Evolutionary conservation across 306 rosid genomes (phyloP), one percentile per base, ranked within the genome.

Genomic region (Dryas octopetala): DNA sequence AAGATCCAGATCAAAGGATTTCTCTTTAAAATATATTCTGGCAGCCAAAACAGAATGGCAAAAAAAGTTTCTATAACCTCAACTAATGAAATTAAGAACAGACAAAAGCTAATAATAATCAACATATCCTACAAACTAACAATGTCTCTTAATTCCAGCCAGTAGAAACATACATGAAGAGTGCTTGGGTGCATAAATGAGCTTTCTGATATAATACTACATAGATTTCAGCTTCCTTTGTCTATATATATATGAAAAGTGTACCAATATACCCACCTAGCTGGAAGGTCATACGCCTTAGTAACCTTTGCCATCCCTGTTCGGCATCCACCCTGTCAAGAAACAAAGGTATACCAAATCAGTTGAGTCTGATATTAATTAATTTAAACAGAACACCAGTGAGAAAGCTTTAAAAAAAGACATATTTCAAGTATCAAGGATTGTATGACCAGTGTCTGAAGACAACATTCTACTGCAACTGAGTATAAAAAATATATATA

Each of bases 271-370:
- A 77, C 88, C 74, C 85, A 94, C 99, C 99, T 96, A 66, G 98
- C 97, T 75, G 98, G 97, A 85, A 96, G 99, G 78, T 96, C 93
- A 57, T 90, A 96, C 7, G 93, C 99, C 80, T 72, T 86, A 76
- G 99, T 89, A 83, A 82, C 89, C 89, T 90, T 96, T 71, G 99
- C 98, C 99, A 96, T 90, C 82, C 99, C 99, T 48, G 98, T 96
- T 73, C 99, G 91, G 77, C 99, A 96, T 69, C 98, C 99, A 81
- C 98, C 99, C 99, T 96, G 73, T 58, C 85, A 79, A 78, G 57
- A 86, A 48, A 54, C 40, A 80, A 77, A 84, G 81, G 74, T 74
- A 68, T 46, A 74, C 43, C 61, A 61, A 68, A 71, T 81, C 69
- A 80, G 77, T 69, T 78, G 38, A 76, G 41, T 12, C 41, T 62